These are phyloP conservation scores for Backusella tuberculispora DNA, from an alignment of 192 early-diverging fungal species.

Conservation along the genomic window DNA sequence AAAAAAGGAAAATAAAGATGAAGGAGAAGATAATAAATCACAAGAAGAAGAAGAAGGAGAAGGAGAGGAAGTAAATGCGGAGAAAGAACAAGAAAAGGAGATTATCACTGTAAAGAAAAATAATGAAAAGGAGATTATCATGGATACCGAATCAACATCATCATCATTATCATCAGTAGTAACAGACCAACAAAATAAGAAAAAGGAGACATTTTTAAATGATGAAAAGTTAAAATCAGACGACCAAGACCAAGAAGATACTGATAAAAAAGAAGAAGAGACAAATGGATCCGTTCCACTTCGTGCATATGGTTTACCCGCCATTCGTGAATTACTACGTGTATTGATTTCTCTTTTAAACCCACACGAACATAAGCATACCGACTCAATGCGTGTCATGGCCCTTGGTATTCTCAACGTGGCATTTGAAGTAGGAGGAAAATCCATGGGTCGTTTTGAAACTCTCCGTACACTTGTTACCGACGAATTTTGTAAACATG, in stretches of 20 bases:
- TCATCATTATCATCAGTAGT: too few species aligned
- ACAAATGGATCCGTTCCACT: not conserved
- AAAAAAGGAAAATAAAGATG: not conserved
- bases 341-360: constrained; percentile 91
- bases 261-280: not conserved
- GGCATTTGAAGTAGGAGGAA: constrained; percentile 86
- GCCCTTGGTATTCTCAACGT: constrained; percentile 87
- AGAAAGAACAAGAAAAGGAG: not conserved
- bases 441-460: constrained; percentile 68
- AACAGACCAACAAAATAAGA: not conserved
- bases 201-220: not conserved
- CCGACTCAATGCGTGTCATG: constrained; percentile 90
- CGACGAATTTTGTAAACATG: constrained; percentile 83
- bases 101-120: too few species aligned
- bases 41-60: not conserved
- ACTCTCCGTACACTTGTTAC: constrained; percentile 69
- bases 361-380: constrained; percentile 89
- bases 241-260: not conserved
- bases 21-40: not conserved
- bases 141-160: too few species aligned
- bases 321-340: constrained; percentile 87
- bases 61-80: not conserved
- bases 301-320: constrained; percentile 77
- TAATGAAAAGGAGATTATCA: not conserved
- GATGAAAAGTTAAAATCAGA: not conserved